Evolutionary conservation across 306 rosid genomes (phyloP).

Genomic region (Quercus aquifolioides): DNA sequence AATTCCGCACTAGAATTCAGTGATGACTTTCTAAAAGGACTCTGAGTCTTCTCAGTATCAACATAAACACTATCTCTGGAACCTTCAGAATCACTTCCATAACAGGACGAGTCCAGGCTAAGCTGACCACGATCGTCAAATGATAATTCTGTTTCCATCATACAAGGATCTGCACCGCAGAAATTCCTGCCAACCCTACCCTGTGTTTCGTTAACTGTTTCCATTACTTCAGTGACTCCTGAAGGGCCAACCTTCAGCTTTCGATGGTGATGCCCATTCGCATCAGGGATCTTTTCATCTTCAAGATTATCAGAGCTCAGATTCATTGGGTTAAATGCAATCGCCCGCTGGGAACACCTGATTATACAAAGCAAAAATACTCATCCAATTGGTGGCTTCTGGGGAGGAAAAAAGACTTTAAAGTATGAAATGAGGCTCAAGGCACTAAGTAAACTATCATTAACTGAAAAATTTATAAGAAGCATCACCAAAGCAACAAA

Average conservation of each 20-base stretch:
- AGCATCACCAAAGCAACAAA: not conserved
- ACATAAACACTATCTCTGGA: conserved; percentile 34
- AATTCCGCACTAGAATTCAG: conserved; percentile 23
- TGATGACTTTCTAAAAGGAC: conserved; percentile 39
- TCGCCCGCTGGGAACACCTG: conserved; percentile 26
- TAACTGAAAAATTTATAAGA: not conserved
- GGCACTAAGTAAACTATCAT: not conserved
- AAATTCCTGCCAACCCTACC: conserved; percentile 24
- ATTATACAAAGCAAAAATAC: conserved; percentile 7
- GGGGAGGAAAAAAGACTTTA: not conserved
- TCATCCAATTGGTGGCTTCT: conserved; percentile 5
- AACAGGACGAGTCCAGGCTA: conserved; percentile 56
- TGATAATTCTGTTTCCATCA: conserved; percentile 53
- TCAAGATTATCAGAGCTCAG: conserved; percentile 29
- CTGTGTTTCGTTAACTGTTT: conserved; percentile 21
- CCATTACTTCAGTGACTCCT: conserved; percentile 20
- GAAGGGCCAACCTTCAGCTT: conserved; percentile 23
- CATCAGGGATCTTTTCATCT: conserved; percentile 22
- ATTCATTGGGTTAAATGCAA: conserved; percentile 3
- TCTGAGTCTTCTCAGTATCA: conserved; percentile 28
- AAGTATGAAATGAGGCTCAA: not conserved
- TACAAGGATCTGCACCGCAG: conserved; percentile 35
- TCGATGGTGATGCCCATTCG: conserved; percentile 16
- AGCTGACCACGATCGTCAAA: conserved; percentile 50
- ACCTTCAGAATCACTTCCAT: conserved; percentile 53